phyloP scores from a whole-genome alignment of 371 early-diverging fungal genomes.

The Nosema muscidifuracis region DNA sequence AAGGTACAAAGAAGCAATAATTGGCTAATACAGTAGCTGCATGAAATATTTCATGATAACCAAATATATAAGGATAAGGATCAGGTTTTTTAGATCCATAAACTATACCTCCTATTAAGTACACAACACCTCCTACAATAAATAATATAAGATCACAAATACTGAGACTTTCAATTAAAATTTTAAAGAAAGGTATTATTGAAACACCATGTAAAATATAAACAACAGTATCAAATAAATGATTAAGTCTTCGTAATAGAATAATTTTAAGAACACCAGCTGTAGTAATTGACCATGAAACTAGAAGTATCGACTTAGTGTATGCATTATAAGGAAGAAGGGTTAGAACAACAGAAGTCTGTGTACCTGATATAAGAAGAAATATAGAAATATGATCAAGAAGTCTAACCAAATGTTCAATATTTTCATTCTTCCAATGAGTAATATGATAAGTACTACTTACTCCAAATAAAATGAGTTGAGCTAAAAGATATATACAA shows the following conservation, averaged over 20 bases:
- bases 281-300: slow-evolving; percentile 59
- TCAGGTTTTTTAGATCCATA: slow-evolving; percentile 61
- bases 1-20: slow-evolving; percentile 58
- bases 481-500: slow-evolving; percentile 51
- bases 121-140: slow-evolving; percentile 57
- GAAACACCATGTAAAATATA: slow-evolving; percentile 62
- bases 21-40: slow-evolving; percentile 61
- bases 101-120: slow-evolving; percentile 61
- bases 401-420: slow-evolving; percentile 42
- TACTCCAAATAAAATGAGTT: slow-evolving; percentile 61
- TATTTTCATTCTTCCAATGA: slow-evolving; percentile 45
- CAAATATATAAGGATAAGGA: slow-evolving; percentile 60
- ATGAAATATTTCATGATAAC: slow-evolving; percentile 64
- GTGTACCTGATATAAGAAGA: slow-evolving; percentile 62
- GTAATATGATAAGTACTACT: slow-evolving; percentile 60
- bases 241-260: slow-evolving; percentile 41
- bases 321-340: slow-evolving; percentile 6
- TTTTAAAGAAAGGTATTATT: slow-evolving; percentile 52
- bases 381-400: slow-evolving; percentile 64
- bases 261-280: slow-evolving; percentile 58
- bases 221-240: slow-evolving; percentile 55
- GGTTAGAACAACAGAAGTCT: slow-evolving; percentile 57
- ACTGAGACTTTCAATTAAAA: slow-evolving; percentile 22
- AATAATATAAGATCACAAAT: slow-evolving; percentile 37
- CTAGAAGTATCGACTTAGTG: slow-evolving; percentile 22